Percentiles rank a stretch among this genome's conserved stretches.
Evolutionary conservation across 495 filamentous ascomycete species (phyloP).

Genomic region (Evansstolkia leycettana): DNA sequence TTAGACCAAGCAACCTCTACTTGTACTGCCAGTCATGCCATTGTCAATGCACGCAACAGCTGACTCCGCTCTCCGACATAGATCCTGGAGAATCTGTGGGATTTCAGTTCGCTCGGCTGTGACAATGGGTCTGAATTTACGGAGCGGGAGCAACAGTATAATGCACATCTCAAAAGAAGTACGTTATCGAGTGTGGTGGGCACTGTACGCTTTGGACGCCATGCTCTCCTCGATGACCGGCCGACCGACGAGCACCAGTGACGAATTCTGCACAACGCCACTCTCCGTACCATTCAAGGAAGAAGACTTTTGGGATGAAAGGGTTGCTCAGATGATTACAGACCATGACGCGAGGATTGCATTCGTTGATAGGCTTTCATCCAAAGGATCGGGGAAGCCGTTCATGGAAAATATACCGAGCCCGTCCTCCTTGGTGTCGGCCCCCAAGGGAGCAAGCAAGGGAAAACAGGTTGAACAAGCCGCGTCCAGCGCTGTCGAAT

Average conservation of each 20-base stretch:
- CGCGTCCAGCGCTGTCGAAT: conserved; percentile 9
- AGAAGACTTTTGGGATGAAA: conserved; percentile 19
- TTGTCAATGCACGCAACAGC: no score
- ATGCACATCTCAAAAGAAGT: conserved; percentile 41
- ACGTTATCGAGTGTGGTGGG: conserved; percentile 52
- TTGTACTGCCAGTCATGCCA: background rate
- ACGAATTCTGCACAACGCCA: conserved; percentile 39
- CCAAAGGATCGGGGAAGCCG: conserved; percentile 1
- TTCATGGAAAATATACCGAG: background rate
- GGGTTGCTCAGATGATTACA: conserved; percentile 11
- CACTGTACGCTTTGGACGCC: conserved; percentile 45
- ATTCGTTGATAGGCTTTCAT: conserved; percentile 12
- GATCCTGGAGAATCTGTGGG: conserved; percentile 47
- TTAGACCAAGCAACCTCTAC: no score
- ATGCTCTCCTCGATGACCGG: conserved; percentile 47
- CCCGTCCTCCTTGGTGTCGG: background rate
- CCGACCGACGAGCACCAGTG: conserved; percentile 42
- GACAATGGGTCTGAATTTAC: conserved; percentile 48
- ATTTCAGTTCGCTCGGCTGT: conserved; percentile 46
- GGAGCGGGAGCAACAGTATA: conserved; percentile 37
- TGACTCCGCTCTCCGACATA: conserved; percentile 9
- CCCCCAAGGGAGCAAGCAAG: background rate
- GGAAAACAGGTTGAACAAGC: conserved; percentile 9
- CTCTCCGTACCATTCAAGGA: conserved; percentile 44
- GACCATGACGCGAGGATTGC: conserved; percentile 9